Evolutionary conservation across 2,329 filamentous ascomycete genomes (phyloP).

Genomic region (Aspergillus sp.): DNA sequence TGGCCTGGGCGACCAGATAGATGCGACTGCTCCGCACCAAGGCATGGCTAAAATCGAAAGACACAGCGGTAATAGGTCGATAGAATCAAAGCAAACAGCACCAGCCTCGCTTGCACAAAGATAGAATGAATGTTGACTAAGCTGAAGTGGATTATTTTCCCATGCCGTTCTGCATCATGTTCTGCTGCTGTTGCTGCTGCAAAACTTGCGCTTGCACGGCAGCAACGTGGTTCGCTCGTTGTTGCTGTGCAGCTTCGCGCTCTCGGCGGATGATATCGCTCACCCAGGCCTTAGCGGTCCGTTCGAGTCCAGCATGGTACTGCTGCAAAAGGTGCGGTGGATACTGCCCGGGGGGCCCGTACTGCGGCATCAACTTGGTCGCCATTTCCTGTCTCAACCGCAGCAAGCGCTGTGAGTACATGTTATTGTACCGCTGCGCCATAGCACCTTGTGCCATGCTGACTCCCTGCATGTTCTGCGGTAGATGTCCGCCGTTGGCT

Average conservation of each 20-base stretch:
- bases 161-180: constrained; percentile 43
- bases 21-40: too few relatives aligned
- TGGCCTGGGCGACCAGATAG: background rate
- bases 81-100: background rate
- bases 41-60: background rate
- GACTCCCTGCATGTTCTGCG: constrained; percentile 27
- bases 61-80: background rate
- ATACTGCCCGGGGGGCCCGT: constrained; percentile 38
- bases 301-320: constrained; percentile 36
- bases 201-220: constrained; percentile 32
- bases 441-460: constrained; percentile 26
- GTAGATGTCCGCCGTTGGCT: constrained; percentile 35
- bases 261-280: constrained; percentile 39
- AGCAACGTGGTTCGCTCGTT: constrained; percentile 29
- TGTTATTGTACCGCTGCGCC: constrained; percentile 32
- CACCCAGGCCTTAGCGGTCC: constrained; percentile 35
- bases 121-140: background rate
- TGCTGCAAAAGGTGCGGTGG: constrained; percentile 37
- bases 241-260: constrained; percentile 30
- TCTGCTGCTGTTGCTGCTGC: constrained; percentile 40
- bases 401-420: constrained; percentile 36
- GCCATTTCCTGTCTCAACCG: constrained; percentile 37
- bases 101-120: background rate
- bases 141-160: constrained; percentile 26
- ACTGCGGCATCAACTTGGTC: constrained; percentile 35